Base-by-base conservation (phyloP, 2,329 filamentous ascomycete genomes). In the Ceratocystis eucalypticola region DNA sequence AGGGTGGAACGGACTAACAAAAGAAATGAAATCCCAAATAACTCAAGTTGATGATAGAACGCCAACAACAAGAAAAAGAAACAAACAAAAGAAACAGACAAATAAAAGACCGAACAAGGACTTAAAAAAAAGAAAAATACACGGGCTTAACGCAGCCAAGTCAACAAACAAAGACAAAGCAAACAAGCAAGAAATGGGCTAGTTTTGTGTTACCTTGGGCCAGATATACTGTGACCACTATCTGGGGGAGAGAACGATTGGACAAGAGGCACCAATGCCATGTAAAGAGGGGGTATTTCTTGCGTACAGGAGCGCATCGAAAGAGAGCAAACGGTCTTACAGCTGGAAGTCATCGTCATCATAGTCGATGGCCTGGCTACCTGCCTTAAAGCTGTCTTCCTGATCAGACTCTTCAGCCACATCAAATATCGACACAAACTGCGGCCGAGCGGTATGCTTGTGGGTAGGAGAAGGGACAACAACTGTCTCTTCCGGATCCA, bases 361-460 rank as follows among this genome's bases (percentile, higher is more conserved):
- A 3, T 79, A 78, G 15, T 76, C 72, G 68, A 70, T 76, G 71
- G 76, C 71, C 28, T 71, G 62, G 12, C 75, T 67, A 4, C 71
- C 72, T 7, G 73, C 75, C 62, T 68, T 10, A 75, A 71, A 12
- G 71, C 73, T 62, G 7, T 61, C 41, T 22, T 69, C 69, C 4
- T 77, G 75, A 15, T 76, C 74, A n/a, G 79, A 77, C 5, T 80
- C 78, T 3, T 78, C 78, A n/a, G 75, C 72, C 3, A 74, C 73
- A 28, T 84, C 80, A 70, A 87, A 86, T 25, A 86, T 83, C 15
- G 79, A 80, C 57, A 84, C 74, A 70, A 86, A 85, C 2, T 79
- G 77, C 0, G 83, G 81, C 28, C 76, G 78, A 59, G 75, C 69
- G 66, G 75, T 73, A 5, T 48, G 70, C 59, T 65, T 68, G 57